phyloP scores from a whole-genome alignment of 2,329 filamentous ascomycete genomes.

The Stemphylium vesicarium region DNA sequence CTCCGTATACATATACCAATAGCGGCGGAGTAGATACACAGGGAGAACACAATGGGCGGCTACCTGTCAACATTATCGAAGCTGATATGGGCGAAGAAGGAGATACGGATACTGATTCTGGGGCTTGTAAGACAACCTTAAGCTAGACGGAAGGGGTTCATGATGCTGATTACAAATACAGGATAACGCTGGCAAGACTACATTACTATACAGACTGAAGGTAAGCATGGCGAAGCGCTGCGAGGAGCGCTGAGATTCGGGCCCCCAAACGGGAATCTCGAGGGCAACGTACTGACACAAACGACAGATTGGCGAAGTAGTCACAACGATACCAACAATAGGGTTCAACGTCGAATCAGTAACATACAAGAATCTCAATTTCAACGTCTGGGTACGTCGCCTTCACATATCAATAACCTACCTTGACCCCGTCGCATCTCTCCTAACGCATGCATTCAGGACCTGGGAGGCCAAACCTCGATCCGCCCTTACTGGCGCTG shows the following conservation, averaged over 20 bases:
- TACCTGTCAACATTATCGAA: slow-evolving; percentile 40
- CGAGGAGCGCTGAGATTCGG: not conserved
- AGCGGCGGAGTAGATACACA: slow-evolving; percentile 17
- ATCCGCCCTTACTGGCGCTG: slow-evolving; percentile 99
- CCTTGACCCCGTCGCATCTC: not conserved
- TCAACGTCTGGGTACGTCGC: slow-evolving; percentile 89
- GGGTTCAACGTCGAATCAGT: slow-evolving; percentile 99
- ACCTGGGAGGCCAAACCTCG: slow-evolving; percentile 96
- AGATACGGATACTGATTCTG: slow-evolving; percentile 94
- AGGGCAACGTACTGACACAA: not conserved
- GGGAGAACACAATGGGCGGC: slow-evolving; percentile 39
- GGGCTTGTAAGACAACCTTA: slow-evolving; percentile 72
- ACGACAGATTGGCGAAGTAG: slow-evolving; percentile 89
- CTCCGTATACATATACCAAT: slow-evolving; percentile 18
- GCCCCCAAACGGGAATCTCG: too few relatives aligned
- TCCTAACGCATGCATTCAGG: slow-evolving; percentile 55
- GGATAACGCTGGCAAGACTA: slow-evolving; percentile 99
- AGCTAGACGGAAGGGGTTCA: not conserved
- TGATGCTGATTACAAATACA: slow-evolving; percentile 52
- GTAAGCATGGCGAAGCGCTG: slow-evolving; percentile 53
- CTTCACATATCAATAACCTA: not conserved
- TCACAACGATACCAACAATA: slow-evolving; percentile 98
- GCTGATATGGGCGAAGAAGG: slow-evolving; percentile 82
- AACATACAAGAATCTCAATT: slow-evolving; percentile 97
- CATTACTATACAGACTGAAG: slow-evolving; percentile 93